Evolutionary conservation across 2,329 filamentous ascomycete species (phyloP), one percentile per base, ranked within the genome.

Genomic region (Neoarthrinium moseri): DNA sequence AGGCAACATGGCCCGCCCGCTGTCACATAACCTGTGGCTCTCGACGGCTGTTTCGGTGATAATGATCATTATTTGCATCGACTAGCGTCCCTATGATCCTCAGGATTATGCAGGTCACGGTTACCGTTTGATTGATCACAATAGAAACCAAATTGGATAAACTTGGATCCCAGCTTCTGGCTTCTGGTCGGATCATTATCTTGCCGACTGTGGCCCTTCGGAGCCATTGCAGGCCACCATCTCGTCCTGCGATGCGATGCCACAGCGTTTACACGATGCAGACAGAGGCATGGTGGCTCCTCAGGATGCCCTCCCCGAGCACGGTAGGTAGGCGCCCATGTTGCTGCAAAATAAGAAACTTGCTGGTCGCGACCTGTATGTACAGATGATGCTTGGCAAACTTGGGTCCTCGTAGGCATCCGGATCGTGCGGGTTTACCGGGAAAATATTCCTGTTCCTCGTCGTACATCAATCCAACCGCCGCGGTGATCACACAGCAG

Each of bases 1-100:
- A 41, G 47, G 51, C 42, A 46, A 48, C 45, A 40, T 46, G 39
- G 46, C 37, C 38, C 49, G 42, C 12, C 32, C 26, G 32, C 23
- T 18, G 41, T 26, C 26, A 45, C 20, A 11, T 12, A 24, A 29
- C 26, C 26, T n/a, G 26, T n/a, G 26, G 13, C 13, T 26, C 17
- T 8, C 15, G 18, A 13, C 17, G 21, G 20, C 17, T 29, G n/a
- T 13, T 30, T 21, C 20, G 17, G 27, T 43, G 26, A 12, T 26
- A 6, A 32, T 22, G 39, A 13, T 22, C 39, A n/a, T 27, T 17
- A 27, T 43, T 4, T 13, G 10, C 15, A 43, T 30, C 4, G 8
- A 29, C 26, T 29, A 29, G 26, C n/a, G 26, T 29, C 26, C 8
- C 8, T 29, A 29, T 29, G n/a, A 29, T 29, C 26, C 26, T 29